Evolutionary conservation across 1,284 basidiomycete genomes (phyloP).

Genomic region (Blastosporella zonata): DNA sequence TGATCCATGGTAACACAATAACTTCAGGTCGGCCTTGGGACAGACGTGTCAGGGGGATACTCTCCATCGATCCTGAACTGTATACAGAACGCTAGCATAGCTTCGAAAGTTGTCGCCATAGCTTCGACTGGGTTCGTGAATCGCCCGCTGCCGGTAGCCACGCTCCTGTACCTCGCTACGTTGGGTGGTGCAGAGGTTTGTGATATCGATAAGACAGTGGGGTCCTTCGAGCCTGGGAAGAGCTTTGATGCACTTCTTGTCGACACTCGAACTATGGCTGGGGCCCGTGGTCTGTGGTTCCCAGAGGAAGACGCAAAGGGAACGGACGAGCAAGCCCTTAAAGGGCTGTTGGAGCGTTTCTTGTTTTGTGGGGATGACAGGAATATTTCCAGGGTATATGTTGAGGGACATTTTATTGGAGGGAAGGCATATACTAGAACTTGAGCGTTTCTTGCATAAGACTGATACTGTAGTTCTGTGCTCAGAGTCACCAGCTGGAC

Average conservation of each 20-base stretch:
- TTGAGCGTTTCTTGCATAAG: too few species aligned
- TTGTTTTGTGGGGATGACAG: slow-evolving; percentile 86
- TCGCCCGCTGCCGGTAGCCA: slow-evolving; percentile 69
- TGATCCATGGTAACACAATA: background rate
- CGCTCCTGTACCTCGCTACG: slow-evolving; percentile 89
- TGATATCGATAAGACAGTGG: slow-evolving; percentile 66
- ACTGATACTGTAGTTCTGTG: too few species aligned
- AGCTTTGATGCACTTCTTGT: slow-evolving; percentile 88
- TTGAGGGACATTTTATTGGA: slow-evolving; percentile 78
- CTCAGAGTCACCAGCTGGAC: too few species aligned
- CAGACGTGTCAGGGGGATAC: slow-evolving; percentile 91
- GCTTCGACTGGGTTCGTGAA: slow-evolving; percentile 43
- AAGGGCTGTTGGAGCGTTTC: slow-evolving; percentile 65
- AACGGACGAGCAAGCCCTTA: slow-evolving; percentile 30
- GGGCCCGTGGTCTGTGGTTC: slow-evolving; percentile 65
- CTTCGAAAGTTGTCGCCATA: slow-evolving; percentile 70
- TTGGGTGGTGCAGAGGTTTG: slow-evolving; percentile 89
- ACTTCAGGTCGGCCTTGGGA: slow-evolving; percentile 81
- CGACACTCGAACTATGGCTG: slow-evolving; percentile 46
- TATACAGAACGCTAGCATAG: slow-evolving; percentile 79
- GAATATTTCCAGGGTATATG: slow-evolving; percentile 84
- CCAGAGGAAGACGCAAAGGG: slow-evolving; percentile 26
- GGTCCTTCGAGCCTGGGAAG: slow-evolving; percentile 79
- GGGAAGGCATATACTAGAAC: slow-evolving; percentile 44
- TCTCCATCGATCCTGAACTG: slow-evolving; percentile 81